Percentiles rank a stretch among this genome's conserved stretches.
phyloP scores from a whole-genome alignment of 2,329 filamentous ascomycete genomes.

The Fusarium hainanense region DNA sequence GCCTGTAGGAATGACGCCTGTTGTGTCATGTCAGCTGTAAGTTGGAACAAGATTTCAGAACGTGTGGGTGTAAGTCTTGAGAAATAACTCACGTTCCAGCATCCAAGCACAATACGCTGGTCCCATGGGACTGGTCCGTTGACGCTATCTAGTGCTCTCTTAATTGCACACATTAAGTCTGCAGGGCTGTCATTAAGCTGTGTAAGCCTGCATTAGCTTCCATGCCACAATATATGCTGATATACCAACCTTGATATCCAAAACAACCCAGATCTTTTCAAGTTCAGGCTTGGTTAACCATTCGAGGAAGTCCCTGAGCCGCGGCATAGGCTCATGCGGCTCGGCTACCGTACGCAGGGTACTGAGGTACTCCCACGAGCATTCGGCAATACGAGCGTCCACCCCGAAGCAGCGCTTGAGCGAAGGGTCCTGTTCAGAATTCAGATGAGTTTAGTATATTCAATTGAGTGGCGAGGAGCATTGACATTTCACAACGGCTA shows the following conservation, averaged over 20 bases:
- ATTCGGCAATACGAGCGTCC: conserved; percentile 78
- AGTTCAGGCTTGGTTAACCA: conserved; percentile 74
- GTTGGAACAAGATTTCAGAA: neutral
- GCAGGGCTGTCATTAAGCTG: conserved; percentile 77
- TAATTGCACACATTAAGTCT: conserved; percentile 76
- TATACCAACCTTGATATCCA: conserved; percentile 83
- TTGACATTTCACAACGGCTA: neutral
- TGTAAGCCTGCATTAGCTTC: conserved; percentile 15
- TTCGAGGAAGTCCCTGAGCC: conserved; percentile 77
- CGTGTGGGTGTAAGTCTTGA: conserved; percentile 1
- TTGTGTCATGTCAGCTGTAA: conserved; percentile 7
- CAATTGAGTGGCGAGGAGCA: neutral
- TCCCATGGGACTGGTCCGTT: conserved; percentile 70
- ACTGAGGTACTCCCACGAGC: conserved; percentile 78
- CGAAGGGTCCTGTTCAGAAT: conserved; percentile 70
- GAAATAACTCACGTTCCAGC: conserved; percentile 73
- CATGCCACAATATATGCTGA: conserved; percentile 9
- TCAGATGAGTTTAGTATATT: conserved; percentile 2
- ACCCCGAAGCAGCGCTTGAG: conserved; percentile 85
- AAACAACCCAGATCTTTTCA: conserved; percentile 79
- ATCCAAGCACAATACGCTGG: conserved; percentile 79
- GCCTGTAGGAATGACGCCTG: conserved; percentile 75
- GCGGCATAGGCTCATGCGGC: conserved; percentile 78
- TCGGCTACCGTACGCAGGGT: conserved; percentile 73
- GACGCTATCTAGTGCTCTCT: conserved; percentile 69